Percentiles rank a stretch among this genome's conserved stretches.
Conservation (phyloP, 2,329 filamentous ascomycete species). For the Ceratocystis destructans region DNA sequence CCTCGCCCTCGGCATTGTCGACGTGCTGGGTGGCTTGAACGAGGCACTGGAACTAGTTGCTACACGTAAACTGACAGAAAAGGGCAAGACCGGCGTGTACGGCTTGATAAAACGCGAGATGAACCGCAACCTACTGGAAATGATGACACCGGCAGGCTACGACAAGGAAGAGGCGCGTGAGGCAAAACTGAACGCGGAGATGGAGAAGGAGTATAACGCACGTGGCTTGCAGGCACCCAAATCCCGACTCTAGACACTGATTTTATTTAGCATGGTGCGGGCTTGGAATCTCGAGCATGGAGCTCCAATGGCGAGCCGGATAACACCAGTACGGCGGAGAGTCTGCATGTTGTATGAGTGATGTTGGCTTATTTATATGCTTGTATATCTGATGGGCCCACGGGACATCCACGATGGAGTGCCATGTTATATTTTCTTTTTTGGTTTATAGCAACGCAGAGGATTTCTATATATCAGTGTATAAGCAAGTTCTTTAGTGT, state of each 20-base stretch:
- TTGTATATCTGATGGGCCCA: not conserved
- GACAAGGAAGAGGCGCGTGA: slow-evolving; percentile 36
- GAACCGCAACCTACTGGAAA: slow-evolving; percentile 50
- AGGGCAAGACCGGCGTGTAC: slow-evolving; percentile 53
- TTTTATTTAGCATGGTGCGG: not conserved
- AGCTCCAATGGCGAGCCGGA: not conserved
- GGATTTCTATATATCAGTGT: not conserved
- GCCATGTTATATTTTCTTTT: not conserved
- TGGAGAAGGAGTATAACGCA: slow-evolving; percentile 29
- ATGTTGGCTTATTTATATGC: not conserved
- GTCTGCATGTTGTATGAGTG: not conserved
- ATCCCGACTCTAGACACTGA: slow-evolving; percentile 23
- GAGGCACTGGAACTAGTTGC: slow-evolving; percentile 47
- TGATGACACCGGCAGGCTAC: slow-evolving; percentile 40
- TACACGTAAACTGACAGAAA: slow-evolving; percentile 45
- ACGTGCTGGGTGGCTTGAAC: slow-evolving; percentile 50
- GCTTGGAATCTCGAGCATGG: not conserved
- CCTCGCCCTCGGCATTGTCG: slow-evolving; percentile 52
- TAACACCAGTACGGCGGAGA: not conserved
- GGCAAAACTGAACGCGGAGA: slow-evolving; percentile 34
- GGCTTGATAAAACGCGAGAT: slow-evolving; percentile 61
- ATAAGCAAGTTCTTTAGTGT: not conserved
- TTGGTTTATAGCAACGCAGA: not conserved
- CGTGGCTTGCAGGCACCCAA: slow-evolving; percentile 24
- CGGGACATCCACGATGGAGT: not conserved